Evolutionary conservation across 768 basidiomycete genomes (phyloP).

Genomic region (Leccinum obscurum): DNA sequence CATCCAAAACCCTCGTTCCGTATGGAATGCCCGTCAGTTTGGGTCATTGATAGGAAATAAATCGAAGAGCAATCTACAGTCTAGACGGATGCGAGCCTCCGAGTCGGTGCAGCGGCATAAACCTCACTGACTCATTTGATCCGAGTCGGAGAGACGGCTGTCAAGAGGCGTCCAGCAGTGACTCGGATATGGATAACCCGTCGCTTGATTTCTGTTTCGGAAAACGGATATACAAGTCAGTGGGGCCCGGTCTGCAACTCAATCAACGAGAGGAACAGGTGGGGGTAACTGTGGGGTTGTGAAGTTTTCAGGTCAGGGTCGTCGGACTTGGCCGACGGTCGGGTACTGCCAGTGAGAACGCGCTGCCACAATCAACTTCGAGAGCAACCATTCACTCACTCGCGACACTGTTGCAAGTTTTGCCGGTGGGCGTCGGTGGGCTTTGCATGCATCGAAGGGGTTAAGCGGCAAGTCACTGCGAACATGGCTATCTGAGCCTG

Average conservation of each 20-base stretch:
- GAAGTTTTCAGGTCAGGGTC: no score
- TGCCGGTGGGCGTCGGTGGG: not conserved
- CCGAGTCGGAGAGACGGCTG: not conserved
- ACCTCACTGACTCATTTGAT: not conserved
- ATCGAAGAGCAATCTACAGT: not conserved
- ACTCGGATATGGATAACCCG: not conserved
- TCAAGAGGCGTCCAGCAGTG: not conserved
- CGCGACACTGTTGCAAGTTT: not conserved
- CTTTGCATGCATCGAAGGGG: not conserved
- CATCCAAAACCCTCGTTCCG: not conserved
- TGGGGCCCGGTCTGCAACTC: no score
- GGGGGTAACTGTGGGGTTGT: no score
- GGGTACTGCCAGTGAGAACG: no score
- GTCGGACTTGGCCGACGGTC: no score
- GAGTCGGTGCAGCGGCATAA: not conserved
- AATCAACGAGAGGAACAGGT: no score
- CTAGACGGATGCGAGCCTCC: not conserved
- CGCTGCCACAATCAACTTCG: not conserved
- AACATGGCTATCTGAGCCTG: not conserved
- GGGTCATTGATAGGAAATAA: not conserved
- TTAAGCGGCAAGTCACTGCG: not conserved
- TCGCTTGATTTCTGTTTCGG: not conserved
- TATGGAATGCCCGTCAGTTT: not conserved
- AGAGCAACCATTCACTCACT: no score
- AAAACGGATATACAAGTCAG: not conserved